These are phyloP conservation scores for Neurospora tetrasperma DNA, from an alignment of 495 filamentous ascomycete genomes.

Conservation along the genomic window DNA sequence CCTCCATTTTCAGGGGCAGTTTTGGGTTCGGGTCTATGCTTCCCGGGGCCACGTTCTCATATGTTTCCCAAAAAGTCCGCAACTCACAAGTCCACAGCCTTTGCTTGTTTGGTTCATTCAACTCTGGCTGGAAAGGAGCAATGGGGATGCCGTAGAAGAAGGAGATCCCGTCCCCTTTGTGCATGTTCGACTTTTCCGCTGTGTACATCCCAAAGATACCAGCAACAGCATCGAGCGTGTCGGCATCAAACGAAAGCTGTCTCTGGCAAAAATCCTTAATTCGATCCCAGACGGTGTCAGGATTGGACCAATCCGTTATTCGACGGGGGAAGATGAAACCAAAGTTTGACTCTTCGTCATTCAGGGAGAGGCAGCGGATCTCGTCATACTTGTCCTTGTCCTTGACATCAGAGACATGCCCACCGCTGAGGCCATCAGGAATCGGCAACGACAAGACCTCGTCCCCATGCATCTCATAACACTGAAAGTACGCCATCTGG, in stretches of 20 bases:
- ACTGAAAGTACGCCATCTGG: conserved; percentile 28
- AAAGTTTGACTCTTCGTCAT: neutral
- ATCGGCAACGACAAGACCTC: conserved; percentile 8
- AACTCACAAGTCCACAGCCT: neutral
- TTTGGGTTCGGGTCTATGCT: neutral
- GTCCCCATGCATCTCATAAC: conserved; percentile 16
- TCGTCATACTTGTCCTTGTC: neutral
- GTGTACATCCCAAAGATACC: neutral
- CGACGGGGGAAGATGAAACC: neutral
- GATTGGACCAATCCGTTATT: neutral
- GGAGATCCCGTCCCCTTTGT: neutral
- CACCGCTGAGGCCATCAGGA: neutral
- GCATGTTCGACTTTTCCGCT: neutral
- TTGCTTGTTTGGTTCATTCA: neutral
- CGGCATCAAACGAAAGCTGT: neutral
- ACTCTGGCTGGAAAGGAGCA: neutral
- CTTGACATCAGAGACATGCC: neutral
- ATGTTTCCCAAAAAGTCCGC: neutral
- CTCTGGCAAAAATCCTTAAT: neutral
- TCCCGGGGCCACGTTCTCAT: neutral
- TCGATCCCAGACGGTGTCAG: neutral
- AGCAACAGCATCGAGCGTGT: conserved; percentile 3
- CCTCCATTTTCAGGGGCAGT: neutral
- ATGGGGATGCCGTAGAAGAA: conserved; percentile 3
- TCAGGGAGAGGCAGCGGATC: neutral